Conservation (phyloP, 805 yeast species). For the Starmerella riodocensis region DNA sequence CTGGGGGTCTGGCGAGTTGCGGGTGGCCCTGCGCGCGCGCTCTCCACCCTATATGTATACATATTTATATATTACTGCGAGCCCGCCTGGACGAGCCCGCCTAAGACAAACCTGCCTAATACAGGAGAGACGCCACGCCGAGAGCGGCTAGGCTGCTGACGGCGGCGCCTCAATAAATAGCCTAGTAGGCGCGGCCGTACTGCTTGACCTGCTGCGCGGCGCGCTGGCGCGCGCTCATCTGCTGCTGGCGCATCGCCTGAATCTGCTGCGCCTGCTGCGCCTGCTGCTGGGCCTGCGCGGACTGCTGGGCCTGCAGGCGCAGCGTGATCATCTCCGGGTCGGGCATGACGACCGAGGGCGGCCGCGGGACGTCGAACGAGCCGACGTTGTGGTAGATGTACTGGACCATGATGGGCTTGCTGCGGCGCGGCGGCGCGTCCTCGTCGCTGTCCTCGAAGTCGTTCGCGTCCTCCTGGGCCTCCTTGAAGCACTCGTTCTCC, state of each 20-base stretch:
- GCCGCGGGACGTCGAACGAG: conserved; percentile 20
- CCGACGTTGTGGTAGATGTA: conserved; percentile 18
- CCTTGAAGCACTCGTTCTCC: conserved; percentile 20
- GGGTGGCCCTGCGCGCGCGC: too few species aligned
- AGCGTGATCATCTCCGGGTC: conserved; percentile 20
- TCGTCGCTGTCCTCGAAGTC: conserved; percentile 19
- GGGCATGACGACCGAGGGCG: conserved; percentile 21
- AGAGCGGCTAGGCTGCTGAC: too few species aligned
- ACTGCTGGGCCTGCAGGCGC: conserved; percentile 5
- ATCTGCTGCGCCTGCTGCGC: conserved; percentile 5
- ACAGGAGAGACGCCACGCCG: too few species aligned
- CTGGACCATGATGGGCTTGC: conserved; percentile 17
- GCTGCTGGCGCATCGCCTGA: conserved; percentile 4
- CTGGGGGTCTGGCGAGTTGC: too few species aligned
- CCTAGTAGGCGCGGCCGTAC: not conserved
- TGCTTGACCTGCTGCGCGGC: conserved; percentile 10
- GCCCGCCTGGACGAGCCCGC: too few species aligned
- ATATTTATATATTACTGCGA: too few species aligned
- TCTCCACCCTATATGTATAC: too few species aligned
- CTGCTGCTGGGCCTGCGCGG: conserved; percentile 5
- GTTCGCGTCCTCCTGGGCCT: conserved; percentile 18
- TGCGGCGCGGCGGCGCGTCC: conserved; percentile 13
- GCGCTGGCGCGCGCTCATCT: conserved; percentile 9
- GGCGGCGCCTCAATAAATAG: too few species aligned
- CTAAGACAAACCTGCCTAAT: too few species aligned